A percentile compares a stretch with the other conserved stretches of the same genome.
These are phyloP conservation scores for Kappamyces sp. DNA, from an alignment of 192 early-diverging fungal genomes.

Conservation along the genomic window DNA sequence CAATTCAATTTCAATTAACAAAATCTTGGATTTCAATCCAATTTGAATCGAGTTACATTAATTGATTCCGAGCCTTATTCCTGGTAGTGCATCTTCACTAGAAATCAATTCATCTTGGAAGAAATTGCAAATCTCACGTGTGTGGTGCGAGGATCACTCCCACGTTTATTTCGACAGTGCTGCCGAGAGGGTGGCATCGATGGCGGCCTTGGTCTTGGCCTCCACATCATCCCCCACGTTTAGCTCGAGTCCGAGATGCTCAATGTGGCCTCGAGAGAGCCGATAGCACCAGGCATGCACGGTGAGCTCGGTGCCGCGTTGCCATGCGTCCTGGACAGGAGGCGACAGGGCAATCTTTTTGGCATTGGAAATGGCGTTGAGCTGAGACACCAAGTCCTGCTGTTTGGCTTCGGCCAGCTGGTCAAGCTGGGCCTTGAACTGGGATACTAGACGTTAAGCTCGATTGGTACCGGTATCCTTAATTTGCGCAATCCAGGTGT, in stretches of 20 bases:
- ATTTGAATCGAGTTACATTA: too few species aligned
- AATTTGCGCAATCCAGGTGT: slow-evolving; percentile 87
- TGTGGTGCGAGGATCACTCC: too few species aligned
- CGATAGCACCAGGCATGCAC: slow-evolving; percentile 44
- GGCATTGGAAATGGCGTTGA: slow-evolving; percentile 73
- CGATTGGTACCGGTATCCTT: slow-evolving; percentile 47
- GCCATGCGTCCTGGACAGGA: slow-evolving; percentile 82
- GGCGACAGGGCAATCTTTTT: slow-evolving; percentile 65
- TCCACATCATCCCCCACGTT: slow-evolving; percentile 4
- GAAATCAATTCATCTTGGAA: too few species aligned
- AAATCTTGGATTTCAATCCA: too few species aligned
- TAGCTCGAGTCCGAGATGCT: slow-evolving; percentile 14
- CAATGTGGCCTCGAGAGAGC: slow-evolving; percentile 25
- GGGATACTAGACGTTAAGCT: too few species aligned
- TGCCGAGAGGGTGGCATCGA: not conserved
- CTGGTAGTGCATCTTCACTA: too few species aligned
- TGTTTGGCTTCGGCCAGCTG: slow-evolving; percentile 36
- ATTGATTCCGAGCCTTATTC: too few species aligned
- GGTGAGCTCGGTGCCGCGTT: slow-evolving; percentile 58
- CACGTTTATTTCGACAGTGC: too few species aligned
- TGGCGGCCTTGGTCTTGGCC: not conserved
- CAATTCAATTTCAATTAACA: too few species aligned
- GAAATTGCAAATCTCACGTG: too few species aligned
- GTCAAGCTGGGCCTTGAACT: slow-evolving; percentile 54
- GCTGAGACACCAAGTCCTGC: slow-evolving; percentile 35